Evolutionary conservation across 139 green algal species (phyloP), one percentile per base, ranked within the genome.

Genomic region (Picocystis salinarum): DNA sequence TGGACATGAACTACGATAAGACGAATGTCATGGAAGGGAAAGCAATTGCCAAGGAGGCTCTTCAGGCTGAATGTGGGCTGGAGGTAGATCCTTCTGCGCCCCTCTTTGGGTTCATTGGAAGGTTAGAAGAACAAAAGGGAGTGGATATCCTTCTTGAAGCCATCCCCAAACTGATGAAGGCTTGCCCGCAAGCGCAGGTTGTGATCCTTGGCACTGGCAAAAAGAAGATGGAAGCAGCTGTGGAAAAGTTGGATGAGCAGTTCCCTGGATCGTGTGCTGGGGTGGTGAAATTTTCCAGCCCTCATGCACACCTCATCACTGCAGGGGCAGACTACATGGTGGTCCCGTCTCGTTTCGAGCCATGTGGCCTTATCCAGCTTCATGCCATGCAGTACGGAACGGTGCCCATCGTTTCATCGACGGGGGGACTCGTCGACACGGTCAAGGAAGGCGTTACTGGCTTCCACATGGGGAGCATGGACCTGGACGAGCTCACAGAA

Each of bases 101-200:
- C 6, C 45, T 95, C 41, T 85, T 91, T 42, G 76, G 70, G 36
- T 93, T 87, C 73, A 91, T 95, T 41, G 83, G 83, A 19, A 69
- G 83, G 18, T 75, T 96, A 46, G 83, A 94, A 67, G 85, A 96
- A 75, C 85, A 96, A 71, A 98, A 98, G 65, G 88, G 88, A 33
- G 82, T 91, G 42, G 87, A 98, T 66, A 91, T 98, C 60, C 62
- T 98, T 46, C 53, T 93, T 28, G 68, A 66, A 29, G 82, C 82
- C 19, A 52, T 93, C 33, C 69, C 72, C 31, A 73, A 87, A 55
- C 64, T 92, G 33, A 34, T 80, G 20, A 57, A 71, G 42, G 27
- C n/a, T 19, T 34, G 41, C 7, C 39, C 55, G 15, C 61, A 50
- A 0, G 55, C 66, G 27, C 76, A 91, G 66, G 44, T 91, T 18